Conservation (phyloP, 176 grass and related monocot species). For the Canna indica region DNA sequence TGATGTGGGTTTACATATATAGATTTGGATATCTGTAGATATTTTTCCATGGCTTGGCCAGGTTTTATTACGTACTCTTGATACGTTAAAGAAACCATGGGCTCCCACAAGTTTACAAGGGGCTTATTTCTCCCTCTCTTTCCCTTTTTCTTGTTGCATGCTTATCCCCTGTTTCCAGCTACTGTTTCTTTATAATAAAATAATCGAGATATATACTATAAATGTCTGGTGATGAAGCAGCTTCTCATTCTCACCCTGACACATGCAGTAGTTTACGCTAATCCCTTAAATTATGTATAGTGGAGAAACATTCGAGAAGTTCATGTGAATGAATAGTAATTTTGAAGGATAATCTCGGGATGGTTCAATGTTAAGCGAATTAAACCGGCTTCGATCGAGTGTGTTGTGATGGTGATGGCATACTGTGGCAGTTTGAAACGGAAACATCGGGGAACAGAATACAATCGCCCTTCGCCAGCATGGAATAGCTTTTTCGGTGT, state of each 20-base stretch:
- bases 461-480: too few relatives aligned
- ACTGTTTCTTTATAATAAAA: background rate
- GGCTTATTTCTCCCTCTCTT: background rate
- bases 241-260: background rate
- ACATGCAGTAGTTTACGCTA: too few relatives aligned
- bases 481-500: too few relatives aligned
- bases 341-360: too few relatives aligned
- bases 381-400: too few relatives aligned
- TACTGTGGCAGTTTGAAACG: too few relatives aligned
- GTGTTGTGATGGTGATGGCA: too few relatives aligned
- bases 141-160: background rate
- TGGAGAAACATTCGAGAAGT: too few relatives aligned
- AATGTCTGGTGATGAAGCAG: background rate
- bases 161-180: background rate
- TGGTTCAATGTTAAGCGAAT: too few relatives aligned
- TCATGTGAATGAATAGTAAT: too few relatives aligned
- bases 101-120: slow-evolving; percentile 1
- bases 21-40: background rate
- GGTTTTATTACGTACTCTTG: background rate
- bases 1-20: background rate
- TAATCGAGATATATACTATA: background rate
- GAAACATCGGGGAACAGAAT: too few relatives aligned
- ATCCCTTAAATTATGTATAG: too few relatives aligned
- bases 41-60: background rate
- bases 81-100: background rate